Base-by-base conservation (phyloP, 495 filamentous ascomycete genomes). In the Cryomyces minteri region DNA sequence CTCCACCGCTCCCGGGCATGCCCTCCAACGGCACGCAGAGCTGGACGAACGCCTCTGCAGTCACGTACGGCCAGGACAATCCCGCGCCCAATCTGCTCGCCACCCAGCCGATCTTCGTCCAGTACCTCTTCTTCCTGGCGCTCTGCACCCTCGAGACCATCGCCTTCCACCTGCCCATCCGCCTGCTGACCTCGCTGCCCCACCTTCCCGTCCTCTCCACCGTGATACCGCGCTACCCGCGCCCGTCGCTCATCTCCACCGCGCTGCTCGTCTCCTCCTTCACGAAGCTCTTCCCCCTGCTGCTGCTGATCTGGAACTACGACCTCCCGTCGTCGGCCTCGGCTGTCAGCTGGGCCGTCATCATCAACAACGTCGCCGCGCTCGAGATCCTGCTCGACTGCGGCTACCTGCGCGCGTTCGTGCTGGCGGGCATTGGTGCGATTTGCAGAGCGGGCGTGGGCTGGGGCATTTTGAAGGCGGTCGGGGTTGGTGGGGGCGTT, bases 281-380 rank as follows among this genome's bases (percentile, higher is more conserved):
- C 51, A 93, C 88, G 33, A 95, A 95, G 60, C 75, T 98, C 6
- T 96, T 98, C 63, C 90, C 90, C 3, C 90, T 98, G 37, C 70
- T 96, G 28, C 85, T 98, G 65, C 84, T 95, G 14, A 88, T 98
- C 46, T 98, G 90, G 90, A 73, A 82, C 51, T 88, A 87, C 58
- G 84, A 88, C 60, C 73, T 87, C 10, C 79, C 80, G 1, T 79
- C 78, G 6, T 74, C 79, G 5, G 85, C 62, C 58, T 76, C 80
- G 51, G 73, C 79, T 31, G 72, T 88, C 1, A 78, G 79, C 34
- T 88, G 84, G 84, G 83, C 83, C 25, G 90, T 95, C 12, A 80
- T 95, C 43, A 73, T 90, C 53, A 95, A 95, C 61, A 98, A 98
- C 59, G 75, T 95, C 45, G 90, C 94, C 57, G 90, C 90, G 28